Evolutionary conservation across 805 yeast species (phyloP), one percentile per base, ranked within the genome.

Genomic region (Brettanomyces sp.): DNA sequence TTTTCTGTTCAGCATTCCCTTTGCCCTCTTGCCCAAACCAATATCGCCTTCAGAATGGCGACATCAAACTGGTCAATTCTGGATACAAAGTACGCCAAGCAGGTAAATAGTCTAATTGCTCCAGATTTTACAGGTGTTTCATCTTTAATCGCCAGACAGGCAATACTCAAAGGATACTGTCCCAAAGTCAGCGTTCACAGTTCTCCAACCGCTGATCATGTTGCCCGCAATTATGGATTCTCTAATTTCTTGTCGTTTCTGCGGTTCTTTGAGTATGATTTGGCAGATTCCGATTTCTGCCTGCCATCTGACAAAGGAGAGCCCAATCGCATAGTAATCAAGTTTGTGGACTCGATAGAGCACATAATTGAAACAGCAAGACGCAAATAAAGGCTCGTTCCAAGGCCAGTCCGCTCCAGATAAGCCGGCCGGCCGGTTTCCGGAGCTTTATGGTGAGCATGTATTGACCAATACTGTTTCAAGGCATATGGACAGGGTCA

Each of bases 161-260:
- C 61, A 38, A 50, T 65, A 3, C 43, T 58, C 3, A 60, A 55
- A 11, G 55, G 53, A 36, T 63, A 51, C 49, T 57, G 64, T 18
- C 69, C 69, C 24, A 63, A 57, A 46, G 49, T 65, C 13, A 54
- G 66, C 3, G 65, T 65, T 8, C 45, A 54, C 5, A 49, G 63
- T 3, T 54, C 66, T 3, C 43, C 47, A 3, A 30, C 43, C 24
- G 60, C 64, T 3, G 53, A 60, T 43, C 47, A 39, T 2, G 41
- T 58, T 11, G 60, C 62, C 4, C 28, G 30, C 4, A 35, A 32
- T 9, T 48, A 55, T 45, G 59, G 59, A 5, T 55, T 52, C 18
- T 18, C 24, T 11, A 47, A 42, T 21, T 48, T 60, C 39, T 47
- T 56, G 23, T 49, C 56, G 6, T 49, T 65, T 13, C 47, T 65